A percentile compares a stretch with the other conserved stretches of the same genome.
Evolutionary conservation across 768 basidiomycete genomes (phyloP).

Genomic region (Leccinum disarticulatum): DNA sequence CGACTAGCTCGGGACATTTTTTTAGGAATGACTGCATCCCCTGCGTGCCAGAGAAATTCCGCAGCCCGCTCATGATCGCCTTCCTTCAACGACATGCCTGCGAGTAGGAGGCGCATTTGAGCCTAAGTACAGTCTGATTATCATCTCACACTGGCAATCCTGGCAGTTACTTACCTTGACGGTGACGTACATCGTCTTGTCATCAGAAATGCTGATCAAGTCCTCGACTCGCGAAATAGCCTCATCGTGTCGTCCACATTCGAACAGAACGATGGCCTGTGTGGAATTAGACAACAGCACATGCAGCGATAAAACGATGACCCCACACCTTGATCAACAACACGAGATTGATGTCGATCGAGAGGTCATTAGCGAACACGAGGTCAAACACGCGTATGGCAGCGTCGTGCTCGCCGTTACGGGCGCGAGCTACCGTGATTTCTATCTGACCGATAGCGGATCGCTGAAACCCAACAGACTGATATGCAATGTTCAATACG

Average conservation of each 20-base stretch:
- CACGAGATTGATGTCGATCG: constrained; percentile 5
- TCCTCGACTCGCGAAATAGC: constrained; percentile 9
- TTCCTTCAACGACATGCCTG: background rate
- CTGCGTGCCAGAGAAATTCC: background rate
- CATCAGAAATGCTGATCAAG: background rate
- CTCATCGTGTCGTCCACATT: constrained; percentile 1
- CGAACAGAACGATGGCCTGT: constrained; percentile 11
- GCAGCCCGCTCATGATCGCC: background rate
- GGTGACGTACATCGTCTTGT: background rate
- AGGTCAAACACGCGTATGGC: constrained; percentile 12
- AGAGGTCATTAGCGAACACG: background rate
- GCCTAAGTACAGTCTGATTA: background rate
- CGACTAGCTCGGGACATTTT: too few species aligned
- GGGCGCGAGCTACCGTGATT: background rate
- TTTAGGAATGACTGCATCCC: too few species aligned
- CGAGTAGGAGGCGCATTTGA: constrained; percentile 6
- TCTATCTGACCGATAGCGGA: constrained; percentile 14
- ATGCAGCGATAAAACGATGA: too few species aligned
- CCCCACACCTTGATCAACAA: constrained; percentile 11
- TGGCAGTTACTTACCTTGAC: background rate
- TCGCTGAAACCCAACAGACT: constrained; percentile 9
- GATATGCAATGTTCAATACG: background rate
- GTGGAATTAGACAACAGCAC: fast-evolving
- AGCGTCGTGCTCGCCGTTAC: constrained; percentile 1
- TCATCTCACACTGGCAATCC: too few species aligned